Base-by-base conservation (phyloP, 2,329 filamentous ascomycete species). In the Alternaria sp. region DNA sequence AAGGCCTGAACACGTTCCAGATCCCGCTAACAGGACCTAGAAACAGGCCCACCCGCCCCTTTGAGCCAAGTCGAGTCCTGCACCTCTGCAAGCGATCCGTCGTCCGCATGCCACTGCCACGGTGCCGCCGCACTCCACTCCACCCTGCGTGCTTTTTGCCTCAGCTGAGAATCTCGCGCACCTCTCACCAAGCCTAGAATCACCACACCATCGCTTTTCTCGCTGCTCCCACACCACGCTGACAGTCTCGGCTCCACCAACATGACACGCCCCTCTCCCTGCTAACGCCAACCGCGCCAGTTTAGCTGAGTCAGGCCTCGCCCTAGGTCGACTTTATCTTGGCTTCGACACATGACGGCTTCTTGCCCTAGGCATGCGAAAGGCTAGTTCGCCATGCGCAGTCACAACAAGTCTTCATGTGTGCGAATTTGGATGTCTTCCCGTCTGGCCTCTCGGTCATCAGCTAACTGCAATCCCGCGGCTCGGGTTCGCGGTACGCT, bases 1-100 rank as follows among this genome's bases (percentile, higher is more conserved):
- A 46, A 59, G 51, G 45, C 44, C 46, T 46, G 56, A 30, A 50
- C 30, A 59, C 54, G 65, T 68, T 68, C 67, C 61, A 68, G 67
- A 67, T 63, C 44, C 49, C 60, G 51, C 58, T 52, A 58, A 50
- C 50, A 11, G 7, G 23, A 13, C 26, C 57, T 51, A 46, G 50
- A 55, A 50, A 25, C 10, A 13, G 21, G 10, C 36, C 57, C 45
- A 50, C 28, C 46, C 10, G 43, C 30, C 49, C 13, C 40, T 23
- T 57, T n/a, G 7, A 15, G 53, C 43, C 32, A 53, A 57, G 56
- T 26, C 6, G 36, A 19, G 32, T 11, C 15, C 43, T 54, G 19
- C 43, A 25, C 43, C 56, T 52, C 46, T n/a, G 30, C 50, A 45
- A 40, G 25, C 60, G 43, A 58, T 43, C 28, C 56, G 30, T 21